Conservation (phyloP, 345 rosid genomes). For the Raphanus sativus region DNA sequence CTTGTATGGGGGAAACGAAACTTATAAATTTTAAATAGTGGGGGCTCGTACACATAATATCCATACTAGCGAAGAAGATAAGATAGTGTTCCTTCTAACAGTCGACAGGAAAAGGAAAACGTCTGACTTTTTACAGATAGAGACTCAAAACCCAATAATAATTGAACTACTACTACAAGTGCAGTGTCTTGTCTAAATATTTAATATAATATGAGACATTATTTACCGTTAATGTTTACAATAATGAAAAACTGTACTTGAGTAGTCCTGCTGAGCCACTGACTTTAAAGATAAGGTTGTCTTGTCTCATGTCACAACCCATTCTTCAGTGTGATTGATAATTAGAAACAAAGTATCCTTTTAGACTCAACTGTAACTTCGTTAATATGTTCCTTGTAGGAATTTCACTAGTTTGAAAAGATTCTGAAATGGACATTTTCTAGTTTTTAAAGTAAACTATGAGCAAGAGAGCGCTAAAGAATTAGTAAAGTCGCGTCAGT, state of each 20-base stretch:
- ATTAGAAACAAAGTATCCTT: background rate
- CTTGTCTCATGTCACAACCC: slow-evolving; percentile 38
- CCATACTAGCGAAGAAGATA: slow-evolving; percentile 1
- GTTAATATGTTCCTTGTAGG: background rate
- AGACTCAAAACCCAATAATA: slow-evolving; percentile 13
- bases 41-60: background rate
- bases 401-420: background rate
- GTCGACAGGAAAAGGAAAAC: background rate
- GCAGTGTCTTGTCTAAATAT: slow-evolving; percentile 9
- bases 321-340: slow-evolving; percentile 29
- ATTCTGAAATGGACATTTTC: background rate
- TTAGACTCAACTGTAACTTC: background rate
- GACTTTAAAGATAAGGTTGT: slow-evolving; percentile 35
- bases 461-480: slow-evolving; percentile 1
- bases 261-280: slow-evolving; percentile 26
- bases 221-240: slow-evolving; percentile 26
- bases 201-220: background rate
- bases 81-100: background rate
- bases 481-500: background rate
- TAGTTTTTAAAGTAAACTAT: background rate
- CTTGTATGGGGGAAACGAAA: background rate
- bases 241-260: slow-evolving; percentile 33
- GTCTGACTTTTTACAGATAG: slow-evolving; percentile 26
- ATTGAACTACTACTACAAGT: slow-evolving; percentile 6
- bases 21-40: background rate